These are phyloP conservation scores for Russula brevipes DNA, from an alignment of 768 basidiomycete species.

Conservation along the genomic window DNA sequence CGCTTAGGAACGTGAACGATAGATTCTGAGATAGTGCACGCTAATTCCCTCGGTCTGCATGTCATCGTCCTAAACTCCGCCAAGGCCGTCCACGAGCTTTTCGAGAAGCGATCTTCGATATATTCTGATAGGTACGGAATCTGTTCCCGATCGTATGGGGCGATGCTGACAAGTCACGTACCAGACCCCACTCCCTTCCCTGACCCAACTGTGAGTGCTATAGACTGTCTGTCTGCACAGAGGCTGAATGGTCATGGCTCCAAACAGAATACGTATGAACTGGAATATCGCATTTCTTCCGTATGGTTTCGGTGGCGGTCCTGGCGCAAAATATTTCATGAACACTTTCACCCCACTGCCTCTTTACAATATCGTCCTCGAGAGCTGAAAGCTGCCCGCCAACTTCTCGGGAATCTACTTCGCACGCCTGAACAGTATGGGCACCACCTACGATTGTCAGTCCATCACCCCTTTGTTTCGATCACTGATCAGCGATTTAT, in stretches of 20 bases:
- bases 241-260: background rate
- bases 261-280: constrained; percentile 11
- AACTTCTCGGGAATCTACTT: constrained; percentile 19
- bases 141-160: background rate
- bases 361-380: constrained; percentile 13
- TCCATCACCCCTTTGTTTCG: background rate
- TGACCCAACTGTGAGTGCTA: constrained; percentile 18
- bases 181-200: constrained; percentile 13
- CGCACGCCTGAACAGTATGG: constrained; percentile 13
- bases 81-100: constrained; percentile 20
- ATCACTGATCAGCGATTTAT: constrained; percentile 10
- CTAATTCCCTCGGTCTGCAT: constrained; percentile 18
- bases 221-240: background rate
- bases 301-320: constrained; percentile 14
- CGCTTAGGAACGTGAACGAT: background rate
- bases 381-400: constrained; percentile 17
- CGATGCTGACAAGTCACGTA: background rate
- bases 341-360: constrained; percentile 17
- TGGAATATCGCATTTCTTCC: constrained; percentile 23
- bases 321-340: constrained; percentile 20
- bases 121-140: constrained; percentile 23
- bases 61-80: constrained; percentile 37
- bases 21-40: constrained; percentile 23
- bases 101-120: constrained; percentile 25
- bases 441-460: constrained; percentile 18